These are phyloP conservation scores for Cryptococcus sp. DNA, from an alignment of 1,284 basidiomycete genomes.

Conservation along the genomic window DNA sequence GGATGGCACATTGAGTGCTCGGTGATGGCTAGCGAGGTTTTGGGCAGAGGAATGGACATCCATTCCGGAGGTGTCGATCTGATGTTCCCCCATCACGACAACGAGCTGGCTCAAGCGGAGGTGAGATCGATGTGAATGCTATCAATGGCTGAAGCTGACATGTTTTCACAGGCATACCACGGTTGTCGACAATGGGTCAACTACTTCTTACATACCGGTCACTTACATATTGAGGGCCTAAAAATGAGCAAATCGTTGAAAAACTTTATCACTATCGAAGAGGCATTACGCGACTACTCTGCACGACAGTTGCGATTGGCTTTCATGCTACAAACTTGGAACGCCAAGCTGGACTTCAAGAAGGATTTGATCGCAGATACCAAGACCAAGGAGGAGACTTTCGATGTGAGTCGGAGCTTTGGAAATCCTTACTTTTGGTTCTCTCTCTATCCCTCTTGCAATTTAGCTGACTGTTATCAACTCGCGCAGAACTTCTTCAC, in stretches of 20 bases:
- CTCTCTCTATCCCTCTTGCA: background rate
- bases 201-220: slow-evolving; percentile 98
- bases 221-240: slow-evolving; percentile 96
- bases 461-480: background rate
- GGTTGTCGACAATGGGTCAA: slow-evolving; percentile 94
- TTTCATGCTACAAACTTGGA: slow-evolving; percentile 92
- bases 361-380: slow-evolving; percentile 85
- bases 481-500: slow-evolving; percentile 87
- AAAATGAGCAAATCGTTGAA: slow-evolving; percentile 99
- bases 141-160: slow-evolving; percentile 6
- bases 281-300: slow-evolving; percentile 83
- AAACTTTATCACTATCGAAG: slow-evolving; percentile 99
- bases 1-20: slow-evolving; percentile 99
- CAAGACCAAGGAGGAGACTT: slow-evolving; percentile 75
- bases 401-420: slow-evolving; percentile 72
- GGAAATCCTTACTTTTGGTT: too few species aligned
- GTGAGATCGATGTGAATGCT: slow-evolving; percentile 53
- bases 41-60: slow-evolving; percentile 94
- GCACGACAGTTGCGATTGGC: slow-evolving; percentile 91
- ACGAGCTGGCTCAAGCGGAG: slow-evolving; percentile 97
- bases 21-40: slow-evolving; percentile 93
- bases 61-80: slow-evolving; percentile 97
- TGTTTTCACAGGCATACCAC: slow-evolving; percentile 76
- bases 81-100: slow-evolving; percentile 98
- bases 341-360: slow-evolving; percentile 90